These are phyloP conservation scores for Nannizziopsis barbatae DNA, from an alignment of 2,329 filamentous ascomycete genomes.

Conservation along the genomic window DNA sequence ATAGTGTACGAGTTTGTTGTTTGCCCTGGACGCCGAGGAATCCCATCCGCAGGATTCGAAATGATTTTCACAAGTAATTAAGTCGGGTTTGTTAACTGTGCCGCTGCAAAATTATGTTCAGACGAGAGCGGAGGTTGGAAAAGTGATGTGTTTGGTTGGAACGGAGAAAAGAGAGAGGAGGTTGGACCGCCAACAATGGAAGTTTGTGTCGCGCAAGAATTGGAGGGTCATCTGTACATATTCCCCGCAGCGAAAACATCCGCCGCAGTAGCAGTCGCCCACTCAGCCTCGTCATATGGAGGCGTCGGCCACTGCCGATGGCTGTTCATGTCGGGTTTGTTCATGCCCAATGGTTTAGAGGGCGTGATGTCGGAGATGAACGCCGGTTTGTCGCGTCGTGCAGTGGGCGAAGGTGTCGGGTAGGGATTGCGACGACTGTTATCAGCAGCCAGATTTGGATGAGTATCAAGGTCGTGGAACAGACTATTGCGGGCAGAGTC, in stretches of 20 bases:
- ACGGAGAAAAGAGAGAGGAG: background rate
- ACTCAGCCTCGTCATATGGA: conserved; percentile 87
- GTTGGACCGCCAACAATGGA: no score
- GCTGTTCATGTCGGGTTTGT: conserved; percentile 43
- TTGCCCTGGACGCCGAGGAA: conserved; percentile 6
- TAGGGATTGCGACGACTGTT: conserved; percentile 41
- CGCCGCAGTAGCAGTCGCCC: conserved; percentile 71
- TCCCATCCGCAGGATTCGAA: background rate
- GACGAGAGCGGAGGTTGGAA: background rate
- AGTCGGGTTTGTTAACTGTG: background rate
- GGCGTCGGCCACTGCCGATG: conserved; percentile 83
- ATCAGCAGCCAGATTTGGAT: conserved; percentile 13
- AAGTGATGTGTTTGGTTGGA: background rate
- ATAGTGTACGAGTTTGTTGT: conserved; percentile 2
- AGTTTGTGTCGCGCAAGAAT: no score
- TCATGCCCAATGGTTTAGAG: conserved; percentile 59
- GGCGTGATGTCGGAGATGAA: conserved; percentile 51
- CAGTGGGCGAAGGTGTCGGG: conserved; percentile 65
- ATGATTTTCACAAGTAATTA: background rate
- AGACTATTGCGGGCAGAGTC: conserved; percentile 6
- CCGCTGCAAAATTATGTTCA: background rate
- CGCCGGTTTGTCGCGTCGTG: conserved; percentile 64
- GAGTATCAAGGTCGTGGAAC: conserved; percentile 1
- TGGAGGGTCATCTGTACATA: conserved; percentile 24
- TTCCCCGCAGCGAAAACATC: conserved; percentile 64